Base-by-base conservation (phyloP, 2,329 filamentous ascomycete genomes). In the Aspergillus sp. region DNA sequence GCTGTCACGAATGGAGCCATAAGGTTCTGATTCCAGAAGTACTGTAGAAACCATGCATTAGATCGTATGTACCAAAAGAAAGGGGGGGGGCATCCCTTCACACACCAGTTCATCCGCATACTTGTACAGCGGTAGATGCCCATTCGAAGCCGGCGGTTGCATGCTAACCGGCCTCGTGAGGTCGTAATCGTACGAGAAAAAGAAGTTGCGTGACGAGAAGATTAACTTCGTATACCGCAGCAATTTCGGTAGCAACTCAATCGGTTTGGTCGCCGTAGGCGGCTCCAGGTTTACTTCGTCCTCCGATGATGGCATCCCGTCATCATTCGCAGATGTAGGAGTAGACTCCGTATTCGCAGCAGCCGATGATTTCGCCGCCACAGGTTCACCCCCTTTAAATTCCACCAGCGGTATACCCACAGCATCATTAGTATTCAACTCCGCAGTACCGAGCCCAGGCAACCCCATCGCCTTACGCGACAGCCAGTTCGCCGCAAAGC, bases 111-210 rank as follows among this genome's bases (percentile, higher is more conserved):
- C 83, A 71, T 97, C 91, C 20, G 88, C 91, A 57, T 85, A 81
- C 61, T 85, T 85, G 71, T 91, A 83, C 4, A 96, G 78, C 5
- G 92, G 87, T 4, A 84, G 64, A 45, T 82, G 81, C 13, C 77
- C 74, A 22, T 67, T 74, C 32, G 70, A 66, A 7, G 72, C 57
- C 8, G 71, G 54, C 44, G 74, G 72, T 65, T 78, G 74, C 38
- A 72, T 71, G 52, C 73, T 71, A 59, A 83, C 71, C 54, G 83
- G 86, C 55, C 88, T 84, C 0, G 95, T 98, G 50, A 99, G 84
- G 71, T 99, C 93, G 70, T 93, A 84, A 63, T 99, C 95, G 72
- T 99, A 97, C 0, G 93, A 93, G 73, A 93, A 99, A 78, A 89
- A 98, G 74, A 97, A 98, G 71, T 91, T 97, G 61, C 84, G 83